Base-by-base conservation (phyloP, 2,329 filamentous ascomycete species). In the Fusarium verticillioides region DNA sequence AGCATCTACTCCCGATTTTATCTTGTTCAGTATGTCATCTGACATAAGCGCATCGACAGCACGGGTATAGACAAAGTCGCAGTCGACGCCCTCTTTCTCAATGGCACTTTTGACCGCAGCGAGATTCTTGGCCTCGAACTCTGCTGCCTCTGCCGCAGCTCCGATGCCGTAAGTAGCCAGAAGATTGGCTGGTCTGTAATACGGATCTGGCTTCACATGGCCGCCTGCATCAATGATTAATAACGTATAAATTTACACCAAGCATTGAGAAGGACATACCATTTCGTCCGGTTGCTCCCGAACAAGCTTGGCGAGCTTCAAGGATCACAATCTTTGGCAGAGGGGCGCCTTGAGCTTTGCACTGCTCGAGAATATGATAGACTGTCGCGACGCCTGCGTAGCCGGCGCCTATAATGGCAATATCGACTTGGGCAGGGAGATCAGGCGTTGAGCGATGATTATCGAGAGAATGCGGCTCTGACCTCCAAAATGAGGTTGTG, bases 281-380 rank as follows among this genome's bases (percentile, higher is more conserved):
- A 42, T 63, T 63, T 5, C 60, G 60, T 15, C 60, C 60, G 1
- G 60, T 63, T 0, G 60, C 60, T 16, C 60, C 60, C 10, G 60
- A 63, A 15, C 60, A 63, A 21, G 36, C 54, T 49, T 63, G 60
- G 0, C 60, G 60, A 10, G 60, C 60, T 49, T 63, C 60, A n/a
- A 63, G n/a, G 21, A 63, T 63, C 7, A 19, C 60, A 34, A 60
- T 60, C 15, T 10, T 60, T 2, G 60, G 60, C 1, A 36, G 8
- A 10, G 42, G 9, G 10, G 42, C 26, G 1, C 36, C 12, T 5
- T 4, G 43, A 5, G 43, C 9, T 4, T 60, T 60, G 16, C 36
- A 63, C 4, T 49, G 42, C n/a, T 63, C 60, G 2, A 63, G 9
- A 7, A 63, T 49, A 9, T 63, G 56, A 13, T 63, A 36, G 2